Evolutionary conservation across 257 asterid species (phyloP).

Genomic region (Henckelia pumila): DNA sequence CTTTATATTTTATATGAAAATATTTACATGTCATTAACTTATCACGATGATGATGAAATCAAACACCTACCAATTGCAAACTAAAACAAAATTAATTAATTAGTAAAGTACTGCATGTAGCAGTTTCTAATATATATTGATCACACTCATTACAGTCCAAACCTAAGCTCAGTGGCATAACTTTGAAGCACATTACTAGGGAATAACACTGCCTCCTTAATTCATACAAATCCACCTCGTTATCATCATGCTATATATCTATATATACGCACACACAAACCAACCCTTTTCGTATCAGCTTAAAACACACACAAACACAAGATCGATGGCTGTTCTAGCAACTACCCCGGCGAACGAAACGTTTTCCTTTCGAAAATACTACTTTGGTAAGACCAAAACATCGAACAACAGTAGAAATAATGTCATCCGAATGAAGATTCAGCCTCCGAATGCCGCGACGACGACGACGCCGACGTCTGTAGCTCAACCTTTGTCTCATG

Average conservation of each 20-base stretch:
- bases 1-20: too few species aligned
- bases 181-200: conserved; percentile 5
- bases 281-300: too few species aligned
- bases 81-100: too few species aligned
- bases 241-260: neutral
- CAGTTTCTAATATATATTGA: neutral
- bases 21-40: too few species aligned
- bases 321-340: conserved; percentile 29
- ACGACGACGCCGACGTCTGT: conserved; percentile 2
- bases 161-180: neutral
- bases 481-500: neutral
- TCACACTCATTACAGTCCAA: conserved; percentile 3
- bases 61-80: too few species aligned
- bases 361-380: conserved; percentile 8
- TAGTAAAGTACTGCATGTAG: too few species aligned
- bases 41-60: too few species aligned
- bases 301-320: neutral
- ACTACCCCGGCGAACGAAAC: conserved; percentile 23
- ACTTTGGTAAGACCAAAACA: neutral
- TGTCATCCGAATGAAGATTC: conserved; percentile 9
- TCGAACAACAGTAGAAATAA: neutral
- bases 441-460: conserved; percentile 17
- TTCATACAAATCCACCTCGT: neutral
- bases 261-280: too few species aligned
- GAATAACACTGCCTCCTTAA: conserved; percentile 27